A percentile compares a stretch with the other conserved stretches of the same genome.
phyloP scores from a whole-genome alignment of 352 stramenopile genomes.

The Phytophthora fragariaefolia region DNA sequence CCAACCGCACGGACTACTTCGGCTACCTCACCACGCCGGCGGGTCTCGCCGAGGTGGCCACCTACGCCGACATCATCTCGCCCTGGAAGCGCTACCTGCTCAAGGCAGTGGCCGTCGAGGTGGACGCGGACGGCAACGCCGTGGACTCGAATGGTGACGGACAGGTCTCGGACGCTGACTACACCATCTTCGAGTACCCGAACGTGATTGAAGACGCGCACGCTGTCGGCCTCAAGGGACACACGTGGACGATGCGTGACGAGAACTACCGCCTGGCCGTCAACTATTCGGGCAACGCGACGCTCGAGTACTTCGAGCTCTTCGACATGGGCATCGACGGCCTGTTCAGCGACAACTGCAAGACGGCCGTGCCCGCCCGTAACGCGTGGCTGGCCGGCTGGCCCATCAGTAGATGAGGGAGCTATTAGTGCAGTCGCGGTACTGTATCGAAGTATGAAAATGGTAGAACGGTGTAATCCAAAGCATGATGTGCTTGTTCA shows the following conservation, averaged over 20 bases:
- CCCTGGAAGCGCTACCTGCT: slow-evolving; percentile 88
- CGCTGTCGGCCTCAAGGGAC: slow-evolving; percentile 60
- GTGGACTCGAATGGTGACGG: slow-evolving; percentile 75
- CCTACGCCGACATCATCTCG: slow-evolving; percentile 75
- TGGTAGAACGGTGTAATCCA: not conserved
- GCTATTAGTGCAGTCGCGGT: too few relatives aligned
- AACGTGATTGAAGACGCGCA: slow-evolving; percentile 61
- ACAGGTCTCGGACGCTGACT: slow-evolving; percentile 65
- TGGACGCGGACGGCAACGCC: slow-evolving; percentile 46
- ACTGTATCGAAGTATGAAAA: too few relatives aligned
- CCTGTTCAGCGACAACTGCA: slow-evolving; percentile 69
- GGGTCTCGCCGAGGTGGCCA: slow-evolving; percentile 67
- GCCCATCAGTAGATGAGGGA: too few relatives aligned
- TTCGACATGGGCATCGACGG: slow-evolving; percentile 68
- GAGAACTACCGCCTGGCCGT: slow-evolving; percentile 64
- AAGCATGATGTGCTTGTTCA: too few relatives aligned
- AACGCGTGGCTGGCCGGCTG: slow-evolving; percentile 45
- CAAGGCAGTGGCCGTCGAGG: slow-evolving; percentile 50
- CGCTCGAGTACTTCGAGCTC: slow-evolving; percentile 70
- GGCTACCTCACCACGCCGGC: slow-evolving; percentile 59
- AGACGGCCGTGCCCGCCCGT: slow-evolving; percentile 53
- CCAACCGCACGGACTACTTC: slow-evolving; percentile 60
- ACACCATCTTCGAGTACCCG: slow-evolving; percentile 47
- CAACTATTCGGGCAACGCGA: slow-evolving; percentile 71
- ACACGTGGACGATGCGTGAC: slow-evolving; percentile 70